phyloP scores from a whole-genome alignment of 228 moss, liverwort and hornwort genomes.

The Sphagnum fallax region DNA sequence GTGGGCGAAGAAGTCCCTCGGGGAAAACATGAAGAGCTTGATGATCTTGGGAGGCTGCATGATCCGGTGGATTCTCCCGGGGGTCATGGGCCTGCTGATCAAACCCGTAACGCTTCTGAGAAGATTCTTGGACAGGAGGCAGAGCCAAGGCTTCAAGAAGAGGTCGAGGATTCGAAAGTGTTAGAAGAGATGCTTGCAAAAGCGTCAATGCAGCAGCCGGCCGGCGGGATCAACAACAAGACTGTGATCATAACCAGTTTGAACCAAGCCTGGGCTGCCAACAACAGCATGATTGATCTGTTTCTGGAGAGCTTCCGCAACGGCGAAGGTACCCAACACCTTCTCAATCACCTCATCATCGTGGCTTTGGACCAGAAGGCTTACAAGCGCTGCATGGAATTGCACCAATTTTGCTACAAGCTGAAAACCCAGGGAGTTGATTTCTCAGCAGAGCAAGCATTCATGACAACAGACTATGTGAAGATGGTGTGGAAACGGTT shows the following conservation, averaged over 20 bases:
- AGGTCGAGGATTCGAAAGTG: slow-evolving; percentile 21
- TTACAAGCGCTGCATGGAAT: slow-evolving; percentile 51
- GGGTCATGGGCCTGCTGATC: no score
- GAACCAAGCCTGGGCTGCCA: slow-evolving; percentile 77
- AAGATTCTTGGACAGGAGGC: slow-evolving; percentile 7
- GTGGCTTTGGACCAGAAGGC: slow-evolving; percentile 66
- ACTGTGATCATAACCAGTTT: slow-evolving; percentile 76
- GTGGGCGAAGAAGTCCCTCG: no score
- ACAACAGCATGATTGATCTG: slow-evolving; percentile 67
- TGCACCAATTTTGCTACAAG: slow-evolving; percentile 68
- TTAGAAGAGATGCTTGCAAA: slow-evolving; percentile 34
- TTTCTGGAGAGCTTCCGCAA: slow-evolving; percentile 52
- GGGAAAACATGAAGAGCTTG: no score
- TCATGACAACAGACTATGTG: slow-evolving; percentile 69
- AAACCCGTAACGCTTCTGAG: not conserved
- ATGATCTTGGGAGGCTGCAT: no score
- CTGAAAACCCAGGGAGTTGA: slow-evolving; percentile 54
- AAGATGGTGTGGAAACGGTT: slow-evolving; percentile 91
- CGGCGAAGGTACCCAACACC: slow-evolving; percentile 39
- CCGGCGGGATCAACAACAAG: slow-evolving; percentile 20
- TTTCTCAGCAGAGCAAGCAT: slow-evolving; percentile 55
- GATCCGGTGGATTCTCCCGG: no score
- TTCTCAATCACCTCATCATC: slow-evolving; percentile 59
- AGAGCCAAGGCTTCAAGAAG: no score
- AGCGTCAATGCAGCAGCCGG: slow-evolving; percentile 30